Conservation (phyloP, 768 basidiomycete genomes). For the Boletus rufocinnamomeus region DNA sequence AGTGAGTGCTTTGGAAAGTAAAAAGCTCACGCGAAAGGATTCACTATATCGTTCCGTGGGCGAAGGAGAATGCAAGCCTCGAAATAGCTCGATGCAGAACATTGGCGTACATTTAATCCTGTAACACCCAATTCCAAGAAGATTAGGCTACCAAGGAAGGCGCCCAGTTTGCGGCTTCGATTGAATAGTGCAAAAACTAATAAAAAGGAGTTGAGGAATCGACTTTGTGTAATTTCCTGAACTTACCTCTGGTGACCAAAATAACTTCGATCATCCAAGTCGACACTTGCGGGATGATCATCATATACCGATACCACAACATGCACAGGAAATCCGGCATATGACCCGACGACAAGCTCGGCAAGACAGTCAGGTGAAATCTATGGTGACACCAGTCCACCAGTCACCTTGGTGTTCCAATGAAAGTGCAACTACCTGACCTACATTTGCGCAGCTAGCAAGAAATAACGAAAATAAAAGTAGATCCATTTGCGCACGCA, state of each 20-base stretch:
- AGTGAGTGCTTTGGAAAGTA: neutral
- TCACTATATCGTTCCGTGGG: neutral
- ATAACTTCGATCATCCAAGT: slow-evolving; percentile 22
- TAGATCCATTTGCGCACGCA: slow-evolving; percentile 17
- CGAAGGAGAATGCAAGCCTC: slow-evolving; percentile 31
- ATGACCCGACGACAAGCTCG: slow-evolving; percentile 11
- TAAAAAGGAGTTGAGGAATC: neutral
- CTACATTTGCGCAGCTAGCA: slow-evolving; percentile 15
- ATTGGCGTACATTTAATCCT: slow-evolving; percentile 24
- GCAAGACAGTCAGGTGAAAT: slow-evolving; percentile 11
- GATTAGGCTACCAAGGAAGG: slow-evolving; percentile 14
- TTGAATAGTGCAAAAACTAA: slow-evolving; percentile 37
- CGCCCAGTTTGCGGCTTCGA: slow-evolving; percentile 32
- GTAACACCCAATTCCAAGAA: slow-evolving; percentile 20
- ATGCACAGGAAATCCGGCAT: slow-evolving; percentile 12
- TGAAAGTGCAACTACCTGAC: neutral
- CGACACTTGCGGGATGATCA: slow-evolving; percentile 10
- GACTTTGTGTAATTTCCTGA: neutral
- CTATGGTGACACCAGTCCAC: slow-evolving; percentile 1
- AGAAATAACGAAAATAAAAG: slow-evolving; percentile 23
- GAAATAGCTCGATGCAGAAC: neutral
- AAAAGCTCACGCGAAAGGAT: neutral
- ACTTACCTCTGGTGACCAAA: slow-evolving; percentile 30
- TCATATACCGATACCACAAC: slow-evolving; percentile 14
- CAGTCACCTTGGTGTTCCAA: neutral